Evolutionary conservation across 2,329 filamentous ascomycete species (phyloP).

Genomic region (Scedosporium dehoogii): DNA sequence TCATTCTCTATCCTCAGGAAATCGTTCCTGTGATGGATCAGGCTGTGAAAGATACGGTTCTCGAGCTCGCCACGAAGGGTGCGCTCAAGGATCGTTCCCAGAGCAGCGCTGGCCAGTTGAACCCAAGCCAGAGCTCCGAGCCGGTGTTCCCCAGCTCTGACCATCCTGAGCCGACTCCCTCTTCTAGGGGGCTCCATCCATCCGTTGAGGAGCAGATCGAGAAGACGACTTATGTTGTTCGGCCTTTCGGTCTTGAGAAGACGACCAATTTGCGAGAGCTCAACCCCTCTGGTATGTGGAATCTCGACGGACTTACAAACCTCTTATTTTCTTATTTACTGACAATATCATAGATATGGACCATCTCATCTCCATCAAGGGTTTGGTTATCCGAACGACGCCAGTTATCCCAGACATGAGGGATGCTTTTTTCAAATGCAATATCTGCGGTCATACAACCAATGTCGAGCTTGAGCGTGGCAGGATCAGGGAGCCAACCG

Average conservation of each 20-base stretch:
- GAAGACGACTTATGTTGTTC: conserved; percentile 70
- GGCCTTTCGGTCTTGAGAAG: conserved; percentile 80
- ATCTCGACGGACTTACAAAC: too few relatives aligned
- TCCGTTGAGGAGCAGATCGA: conserved; percentile 74
- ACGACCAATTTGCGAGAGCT: conserved; percentile 88
- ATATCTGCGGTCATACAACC: conserved; percentile 82
- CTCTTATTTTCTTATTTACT: conserved; percentile 1
- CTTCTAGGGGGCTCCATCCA: conserved; percentile 32
- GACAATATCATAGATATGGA: conserved; percentile 64
- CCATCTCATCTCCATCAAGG: conserved; percentile 89
- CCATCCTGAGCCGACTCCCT: conserved; percentile 37
- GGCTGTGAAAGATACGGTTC: conserved; percentile 83
- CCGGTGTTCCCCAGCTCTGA: conserved; percentile 75
- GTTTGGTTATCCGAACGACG: conserved; percentile 88
- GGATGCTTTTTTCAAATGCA: conserved; percentile 94
- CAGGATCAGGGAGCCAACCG: conserved; percentile 88
- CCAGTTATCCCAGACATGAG: conserved; percentile 99
- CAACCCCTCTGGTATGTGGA: conserved; percentile 62
- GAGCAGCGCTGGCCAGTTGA: conserved; percentile 38
- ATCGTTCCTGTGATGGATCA: conserved; percentile 97
- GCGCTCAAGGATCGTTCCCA: conserved; percentile 61
- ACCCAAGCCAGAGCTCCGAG: conserved; percentile 57
- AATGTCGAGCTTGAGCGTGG: conserved; percentile 89
- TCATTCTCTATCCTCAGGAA: conserved; percentile 90
- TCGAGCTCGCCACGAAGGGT: conserved; percentile 75